A percentile compares a stretch with the other conserved stretches of the same genome.
Conservation (phyloP, 768 basidiomycete species). For the Mycena filopes region DNA sequence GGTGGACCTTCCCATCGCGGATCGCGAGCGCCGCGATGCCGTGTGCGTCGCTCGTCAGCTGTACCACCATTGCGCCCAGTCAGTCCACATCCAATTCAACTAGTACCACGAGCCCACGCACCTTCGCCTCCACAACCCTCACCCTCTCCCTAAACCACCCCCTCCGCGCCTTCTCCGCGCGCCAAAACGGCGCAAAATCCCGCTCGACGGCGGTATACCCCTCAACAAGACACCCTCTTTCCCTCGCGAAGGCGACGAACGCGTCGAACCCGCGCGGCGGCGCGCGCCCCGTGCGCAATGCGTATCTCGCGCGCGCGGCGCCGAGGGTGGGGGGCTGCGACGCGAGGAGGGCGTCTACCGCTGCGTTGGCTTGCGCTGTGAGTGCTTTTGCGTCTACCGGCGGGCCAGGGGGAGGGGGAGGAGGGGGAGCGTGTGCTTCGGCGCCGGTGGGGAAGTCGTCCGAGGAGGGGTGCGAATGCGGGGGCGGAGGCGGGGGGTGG, state of each 20-base stretch:
- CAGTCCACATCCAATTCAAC: not conserved
- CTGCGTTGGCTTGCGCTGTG: not conserved
- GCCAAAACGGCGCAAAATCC: slow-evolving; percentile 32
- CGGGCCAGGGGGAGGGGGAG: no score
- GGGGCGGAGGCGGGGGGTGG: not conserved
- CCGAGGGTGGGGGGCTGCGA: not conserved
- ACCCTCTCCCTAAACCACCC: slow-evolving; percentile 30
- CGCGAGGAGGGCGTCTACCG: slow-evolving; percentile 9
- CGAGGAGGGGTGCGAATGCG: not conserved
- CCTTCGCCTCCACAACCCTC: not conserved
- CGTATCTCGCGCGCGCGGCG: slow-evolving; percentile 22
- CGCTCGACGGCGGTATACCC: slow-evolving; percentile 12
- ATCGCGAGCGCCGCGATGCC: slow-evolving; percentile 23
- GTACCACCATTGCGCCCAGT: not conserved
- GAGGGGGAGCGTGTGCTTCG: no score
- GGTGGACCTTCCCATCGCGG: slow-evolving; percentile 3
- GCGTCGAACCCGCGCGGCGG: slow-evolving; percentile 27
- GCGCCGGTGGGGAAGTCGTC: not conserved
- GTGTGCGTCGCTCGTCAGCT: not conserved
- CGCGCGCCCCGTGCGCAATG: slow-evolving; percentile 4
- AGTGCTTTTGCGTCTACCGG: no score
- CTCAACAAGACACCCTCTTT: slow-evolving; percentile 10
- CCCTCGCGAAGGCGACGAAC: slow-evolving; percentile 21
- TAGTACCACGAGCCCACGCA: slow-evolving; percentile 6
- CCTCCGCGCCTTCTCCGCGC: not conserved